Conservation (phyloP, 2,329 filamentous ascomycete genomes). For the Verticillium klebahnii region DNA sequence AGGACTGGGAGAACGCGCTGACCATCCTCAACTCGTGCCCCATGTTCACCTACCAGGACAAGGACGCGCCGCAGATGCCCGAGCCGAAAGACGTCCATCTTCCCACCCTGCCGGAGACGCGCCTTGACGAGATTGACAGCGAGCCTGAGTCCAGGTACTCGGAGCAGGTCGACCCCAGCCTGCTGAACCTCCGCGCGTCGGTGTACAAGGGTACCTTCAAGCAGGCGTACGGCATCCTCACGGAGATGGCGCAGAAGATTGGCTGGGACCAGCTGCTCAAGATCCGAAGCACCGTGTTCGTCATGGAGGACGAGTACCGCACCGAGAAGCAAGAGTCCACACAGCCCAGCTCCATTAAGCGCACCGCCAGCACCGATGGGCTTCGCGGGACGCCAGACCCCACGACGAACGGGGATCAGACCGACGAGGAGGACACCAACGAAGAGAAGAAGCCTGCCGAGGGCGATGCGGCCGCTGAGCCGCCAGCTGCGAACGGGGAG, state of each 20-base stretch:
- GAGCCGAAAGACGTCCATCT: constrained; percentile 85
- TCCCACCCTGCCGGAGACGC: constrained; percentile 81
- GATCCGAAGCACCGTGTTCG: constrained; percentile 94
- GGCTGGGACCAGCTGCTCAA: constrained; percentile 96
- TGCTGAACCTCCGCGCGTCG: constrained; percentile 81
- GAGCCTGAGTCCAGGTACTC: constrained; percentile 75
- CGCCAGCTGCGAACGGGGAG: constrained; percentile 20
- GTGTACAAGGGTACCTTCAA: constrained; percentile 93
- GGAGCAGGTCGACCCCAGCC: constrained; percentile 81
- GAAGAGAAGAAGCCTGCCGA: constrained; percentile 28
- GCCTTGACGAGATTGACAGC: constrained; percentile 94
- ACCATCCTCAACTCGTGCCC: constrained; percentile 96
- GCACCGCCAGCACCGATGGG: constrained; percentile 75
- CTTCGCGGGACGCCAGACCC: constrained; percentile 66
- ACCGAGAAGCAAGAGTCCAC: constrained; percentile 70
- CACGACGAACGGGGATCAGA: constrained; percentile 42
- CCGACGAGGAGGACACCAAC: constrained; percentile 27
- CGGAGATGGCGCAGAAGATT: constrained; percentile 93
- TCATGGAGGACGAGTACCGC: constrained; percentile 99
- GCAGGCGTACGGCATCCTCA: constrained; percentile 89
- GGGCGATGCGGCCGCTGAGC: constrained; percentile 17
- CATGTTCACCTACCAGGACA: constrained; percentile 99
- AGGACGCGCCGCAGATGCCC: constrained; percentile 91
- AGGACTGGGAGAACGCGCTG: constrained; percentile 94
- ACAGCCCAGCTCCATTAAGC: constrained; percentile 44